Evolutionary conservation across 2,329 filamentous ascomycete genomes (phyloP).

Genomic region (Coniochaeta pulveracea): DNA sequence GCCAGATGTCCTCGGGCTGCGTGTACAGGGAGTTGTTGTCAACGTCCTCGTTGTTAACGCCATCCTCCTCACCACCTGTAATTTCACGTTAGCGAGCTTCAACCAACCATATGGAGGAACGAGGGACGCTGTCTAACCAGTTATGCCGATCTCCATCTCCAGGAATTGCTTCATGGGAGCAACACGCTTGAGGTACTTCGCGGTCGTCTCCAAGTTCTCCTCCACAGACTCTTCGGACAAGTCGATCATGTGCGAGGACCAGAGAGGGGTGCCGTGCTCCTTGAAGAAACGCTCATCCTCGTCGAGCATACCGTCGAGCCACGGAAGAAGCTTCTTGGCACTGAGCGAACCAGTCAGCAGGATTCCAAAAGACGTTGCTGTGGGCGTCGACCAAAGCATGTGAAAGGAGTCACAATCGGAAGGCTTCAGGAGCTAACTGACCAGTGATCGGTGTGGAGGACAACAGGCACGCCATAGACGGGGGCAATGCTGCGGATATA

Average conservation of each 20-base stretch:
- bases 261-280: constrained; percentile 81
- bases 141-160: constrained; percentile 95
- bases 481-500: constrained; percentile 86
- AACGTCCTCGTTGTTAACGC: constrained; percentile 94
- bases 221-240: constrained; percentile 84
- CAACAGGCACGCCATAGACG: constrained; percentile 76
- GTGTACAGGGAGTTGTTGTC: constrained; percentile 81
- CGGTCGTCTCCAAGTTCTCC: constrained; percentile 86
- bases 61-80: too few species aligned
- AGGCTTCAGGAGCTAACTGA: too few species aligned
- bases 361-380: too few species aligned
- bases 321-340: constrained; percentile 98
- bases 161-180: constrained; percentile 78
- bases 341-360: too few species aligned
- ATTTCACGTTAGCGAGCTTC: too few species aligned
- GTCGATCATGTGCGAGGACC: constrained; percentile 98
- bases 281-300: constrained; percentile 95
- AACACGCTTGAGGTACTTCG: constrained; percentile 85
- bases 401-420: too few species aligned
- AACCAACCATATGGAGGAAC: too few species aligned
- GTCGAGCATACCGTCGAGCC: constrained; percentile 76
- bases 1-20: constrained; percentile 90
- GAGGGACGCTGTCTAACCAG: constrained; percentile 45
- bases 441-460: constrained; percentile 98
- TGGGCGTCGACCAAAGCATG: too few species aligned